Evolutionary conservation across 768 basidiomycete genomes (phyloP).

Genomic region (Cyclocybe cylindracea): DNA sequence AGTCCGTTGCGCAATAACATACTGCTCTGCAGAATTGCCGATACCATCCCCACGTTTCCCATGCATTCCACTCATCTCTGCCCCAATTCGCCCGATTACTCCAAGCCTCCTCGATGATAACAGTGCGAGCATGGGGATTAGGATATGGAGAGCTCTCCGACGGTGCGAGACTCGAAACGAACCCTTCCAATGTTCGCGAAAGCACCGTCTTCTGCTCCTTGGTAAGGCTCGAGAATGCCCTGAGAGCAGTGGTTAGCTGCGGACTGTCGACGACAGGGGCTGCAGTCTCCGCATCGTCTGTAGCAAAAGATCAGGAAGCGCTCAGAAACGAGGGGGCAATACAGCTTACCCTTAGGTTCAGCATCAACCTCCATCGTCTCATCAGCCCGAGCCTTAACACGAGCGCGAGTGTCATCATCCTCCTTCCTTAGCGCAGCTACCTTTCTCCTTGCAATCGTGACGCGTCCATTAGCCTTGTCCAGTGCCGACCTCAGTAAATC

Average conservation of each 20-base stretch:
- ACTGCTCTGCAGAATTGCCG: conserved; percentile 85
- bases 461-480: conserved; percentile 90
- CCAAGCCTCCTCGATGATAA: conserved; percentile 73
- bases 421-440: conserved; percentile 79
- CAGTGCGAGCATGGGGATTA: conserved; percentile 51
- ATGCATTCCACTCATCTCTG: conserved; percentile 75
- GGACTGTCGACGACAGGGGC: conserved; percentile 62
- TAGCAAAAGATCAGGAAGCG: not conserved
- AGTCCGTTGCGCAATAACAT: conserved; percentile 24
- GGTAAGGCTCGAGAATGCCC: conserved; percentile 73
- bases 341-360: conserved; percentile 47
- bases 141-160: conserved; percentile 40
- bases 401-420: conserved; percentile 83
- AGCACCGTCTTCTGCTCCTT: conserved; percentile 77
- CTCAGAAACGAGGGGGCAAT: not conserved
- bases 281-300: conserved; percentile 29
- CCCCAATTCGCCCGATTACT: conserved; percentile 68
- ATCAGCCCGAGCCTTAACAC: conserved; percentile 63
- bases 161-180: conserved; percentile 63
- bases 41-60: conserved; percentile 93
- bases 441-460: conserved; percentile 74
- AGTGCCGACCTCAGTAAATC: conserved; percentile 79
- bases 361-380: conserved; percentile 75
- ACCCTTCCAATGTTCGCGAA: conserved; percentile 73
- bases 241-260: conserved; percentile 68